Conservation (phyloP, 192 early-diverging fungal species). For the Backusella sp. region DNA sequence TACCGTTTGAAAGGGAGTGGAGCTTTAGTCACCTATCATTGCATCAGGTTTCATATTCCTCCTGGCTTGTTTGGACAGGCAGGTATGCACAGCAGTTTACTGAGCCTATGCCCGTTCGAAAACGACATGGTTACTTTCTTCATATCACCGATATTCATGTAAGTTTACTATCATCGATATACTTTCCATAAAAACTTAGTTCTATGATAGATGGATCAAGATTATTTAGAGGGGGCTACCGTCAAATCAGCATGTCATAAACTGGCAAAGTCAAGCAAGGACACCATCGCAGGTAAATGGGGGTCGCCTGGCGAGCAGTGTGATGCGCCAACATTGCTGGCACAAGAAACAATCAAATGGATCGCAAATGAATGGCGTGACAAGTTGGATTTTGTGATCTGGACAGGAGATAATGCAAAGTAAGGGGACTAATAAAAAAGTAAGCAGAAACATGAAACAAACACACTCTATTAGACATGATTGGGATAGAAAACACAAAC, state of each 20-base stretch:
- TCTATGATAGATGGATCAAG: slow-evolving; percentile 20
- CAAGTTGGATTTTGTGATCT: slow-evolving; percentile 65
- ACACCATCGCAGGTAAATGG: slow-evolving; percentile 39
- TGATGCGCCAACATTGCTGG: slow-evolving; percentile 54
- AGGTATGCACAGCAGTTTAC: neutral
- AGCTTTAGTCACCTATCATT: neutral
- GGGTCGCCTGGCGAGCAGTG: slow-evolving; percentile 57
- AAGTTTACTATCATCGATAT: neutral
- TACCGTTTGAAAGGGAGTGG: neutral
- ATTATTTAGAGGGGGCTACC: slow-evolving; percentile 50
- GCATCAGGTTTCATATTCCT: neutral
- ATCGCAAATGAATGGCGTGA: slow-evolving; percentile 37
- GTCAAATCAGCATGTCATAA: slow-evolving; percentile 59
- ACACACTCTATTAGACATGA: neutral
- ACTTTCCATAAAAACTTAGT: neutral
- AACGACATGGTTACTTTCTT: slow-evolving; percentile 50
- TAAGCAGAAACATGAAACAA: neutral
- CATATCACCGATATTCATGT: slow-evolving; percentile 72
- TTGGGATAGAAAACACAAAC: slow-evolving; percentile 3
- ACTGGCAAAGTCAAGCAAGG: slow-evolving; percentile 17
- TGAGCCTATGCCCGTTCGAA: neutral
- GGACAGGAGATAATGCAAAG: slow-evolving; percentile 72
- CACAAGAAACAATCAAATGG: slow-evolving; percentile 57
- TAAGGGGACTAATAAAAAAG: slow-evolving; percentile 2
- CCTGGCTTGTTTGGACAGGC: slow-evolving; percentile 3